Evolutionary conservation across 805 yeast species (phyloP), one percentile per base, ranked within the genome.

Genomic region (Cyberlindnera mrakii): DNA sequence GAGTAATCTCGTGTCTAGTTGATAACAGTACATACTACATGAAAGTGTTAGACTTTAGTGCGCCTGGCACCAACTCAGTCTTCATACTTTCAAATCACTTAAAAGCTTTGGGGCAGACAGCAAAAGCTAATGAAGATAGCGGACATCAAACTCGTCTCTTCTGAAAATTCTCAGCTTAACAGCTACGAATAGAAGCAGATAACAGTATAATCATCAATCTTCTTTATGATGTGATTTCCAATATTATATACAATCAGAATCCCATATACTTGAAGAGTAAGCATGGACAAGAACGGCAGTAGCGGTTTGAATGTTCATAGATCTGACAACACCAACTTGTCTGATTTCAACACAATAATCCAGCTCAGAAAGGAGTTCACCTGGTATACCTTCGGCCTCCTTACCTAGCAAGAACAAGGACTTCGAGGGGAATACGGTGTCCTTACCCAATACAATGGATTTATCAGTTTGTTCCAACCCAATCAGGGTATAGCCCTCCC

Each of bases 261-360:
- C 35, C 32, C 27, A 40, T 20, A 40, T 20, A 5, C 40, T 38
- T 2, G 58, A 49, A 1, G 95, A 80, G 55, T 91, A 90, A 0
- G 96, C 93, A 63, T 90, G 95, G 6, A 89, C 96, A 40, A 90
- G 78, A 17, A 90, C 89, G 0, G 97, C 98, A 0, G 97, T 82
- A 1, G 97, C 98, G 0, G 97, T 90, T 65, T 90, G 98, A 48
- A 90, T 90, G 57, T 90, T 90, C 98, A 90, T 90, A 1, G 96
- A 89, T 52, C 98, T 72, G 33, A 91, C 80, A 15, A 90, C 89
- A 14, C 98, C 98, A 33, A 79, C 82, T 59, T 90, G 98, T 58
- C 88, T 86, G 53, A 90, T 90, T 57, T 90, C 96, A 33, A 91
- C 78, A 59, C 96, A 90, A 51, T 81, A 68, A 58, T 90, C 97